Evolutionary conservation across 1,284 basidiomycete species (phyloP).

Genomic region (Hortiboletus rubellus): DNA sequence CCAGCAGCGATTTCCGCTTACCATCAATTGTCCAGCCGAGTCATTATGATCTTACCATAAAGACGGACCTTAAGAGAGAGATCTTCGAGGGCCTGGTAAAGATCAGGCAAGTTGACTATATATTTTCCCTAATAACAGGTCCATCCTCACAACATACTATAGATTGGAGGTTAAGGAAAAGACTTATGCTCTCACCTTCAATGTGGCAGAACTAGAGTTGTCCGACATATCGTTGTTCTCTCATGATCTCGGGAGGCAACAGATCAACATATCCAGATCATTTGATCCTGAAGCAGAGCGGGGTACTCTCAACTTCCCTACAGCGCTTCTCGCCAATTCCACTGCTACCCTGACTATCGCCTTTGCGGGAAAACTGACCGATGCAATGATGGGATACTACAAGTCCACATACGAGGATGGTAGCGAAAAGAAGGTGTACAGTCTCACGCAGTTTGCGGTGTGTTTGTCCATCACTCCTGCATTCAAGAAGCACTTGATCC

Average conservation of each 20-base stretch:
- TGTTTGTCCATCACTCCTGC: slow-evolving; percentile 8
- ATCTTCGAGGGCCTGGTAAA: slow-evolving; percentile 79
- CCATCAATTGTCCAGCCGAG: slow-evolving; percentile 72
- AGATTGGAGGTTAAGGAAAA: slow-evolving; percentile 73
- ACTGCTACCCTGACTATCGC: slow-evolving; percentile 62
- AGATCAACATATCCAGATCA: slow-evolving; percentile 48
- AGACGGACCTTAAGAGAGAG: slow-evolving; percentile 77
- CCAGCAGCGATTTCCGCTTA: slow-evolving; percentile 61
- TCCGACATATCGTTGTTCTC: slow-evolving; percentile 66
- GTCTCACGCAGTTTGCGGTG: slow-evolving; percentile 82
- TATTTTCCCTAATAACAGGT: not conserved
- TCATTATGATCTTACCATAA: slow-evolving; percentile 85
- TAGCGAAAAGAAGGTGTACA: slow-evolving; percentile 64
- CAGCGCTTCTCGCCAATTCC: slow-evolving; percentile 58
- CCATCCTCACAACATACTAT: slow-evolving; percentile 9
- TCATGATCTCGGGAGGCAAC: slow-evolving; percentile 55
- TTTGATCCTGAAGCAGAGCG: slow-evolving; percentile 68
- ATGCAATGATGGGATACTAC: slow-evolving; percentile 76
- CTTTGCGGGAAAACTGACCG: slow-evolving; percentile 65
- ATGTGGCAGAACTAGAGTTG: slow-evolving; percentile 71
- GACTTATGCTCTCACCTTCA: slow-evolving; percentile 69
- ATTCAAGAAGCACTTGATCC: slow-evolving; percentile 19
- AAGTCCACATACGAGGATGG: slow-evolving; percentile 56
- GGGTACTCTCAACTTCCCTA: slow-evolving; percentile 57
- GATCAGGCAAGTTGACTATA: slow-evolving; percentile 54